Evolutionary conservation across 1,139 yeast species (phyloP).

Genomic region (Hyphopichia fennica): DNA sequence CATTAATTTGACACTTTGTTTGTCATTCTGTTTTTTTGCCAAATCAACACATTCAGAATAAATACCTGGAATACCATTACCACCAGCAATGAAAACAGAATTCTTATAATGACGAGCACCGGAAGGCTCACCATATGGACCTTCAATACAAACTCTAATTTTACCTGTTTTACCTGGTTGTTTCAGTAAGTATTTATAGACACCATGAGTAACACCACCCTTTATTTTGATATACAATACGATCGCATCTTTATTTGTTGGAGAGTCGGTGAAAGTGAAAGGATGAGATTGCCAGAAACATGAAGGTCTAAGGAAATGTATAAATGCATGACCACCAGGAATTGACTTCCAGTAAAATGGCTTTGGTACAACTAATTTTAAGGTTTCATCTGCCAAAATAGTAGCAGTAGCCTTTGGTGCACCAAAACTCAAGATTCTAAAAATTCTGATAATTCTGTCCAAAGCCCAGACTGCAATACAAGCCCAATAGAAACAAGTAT

Average conservation of each 20-base stretch:
- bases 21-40: slow-evolving; percentile 12
- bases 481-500: slow-evolving; percentile 34
- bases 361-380: slow-evolving; percentile 37
- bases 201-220: slow-evolving; percentile 32
- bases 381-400: slow-evolving; percentile 37
- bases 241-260: slow-evolving; percentile 20
- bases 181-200: slow-evolving; percentile 25
- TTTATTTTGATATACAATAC: slow-evolving; percentile 31
- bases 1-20: slow-evolving; percentile 13
- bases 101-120: slow-evolving; percentile 27
- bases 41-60: slow-evolving; percentile 22
- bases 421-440: slow-evolving; percentile 32
- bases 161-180: slow-evolving; percentile 23
- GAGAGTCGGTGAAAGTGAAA: slow-evolving; percentile 28
- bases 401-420: slow-evolving; percentile 33
- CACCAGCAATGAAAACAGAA: slow-evolving; percentile 38
- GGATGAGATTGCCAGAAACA: slow-evolving; percentile 45
- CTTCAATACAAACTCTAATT: slow-evolving; percentile 34
- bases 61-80: slow-evolving; percentile 47
- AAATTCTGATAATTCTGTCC: slow-evolving; percentile 36
- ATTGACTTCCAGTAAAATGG: slow-evolving; percentile 37
- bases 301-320: slow-evolving; percentile 43
- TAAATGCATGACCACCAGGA: slow-evolving; percentile 51
- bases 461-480: slow-evolving; percentile 41
- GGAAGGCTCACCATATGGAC: slow-evolving; percentile 36